phyloP scores from a whole-genome alignment of 1,284 basidiomycete genomes.

The Cryptococcus floricola region DNA sequence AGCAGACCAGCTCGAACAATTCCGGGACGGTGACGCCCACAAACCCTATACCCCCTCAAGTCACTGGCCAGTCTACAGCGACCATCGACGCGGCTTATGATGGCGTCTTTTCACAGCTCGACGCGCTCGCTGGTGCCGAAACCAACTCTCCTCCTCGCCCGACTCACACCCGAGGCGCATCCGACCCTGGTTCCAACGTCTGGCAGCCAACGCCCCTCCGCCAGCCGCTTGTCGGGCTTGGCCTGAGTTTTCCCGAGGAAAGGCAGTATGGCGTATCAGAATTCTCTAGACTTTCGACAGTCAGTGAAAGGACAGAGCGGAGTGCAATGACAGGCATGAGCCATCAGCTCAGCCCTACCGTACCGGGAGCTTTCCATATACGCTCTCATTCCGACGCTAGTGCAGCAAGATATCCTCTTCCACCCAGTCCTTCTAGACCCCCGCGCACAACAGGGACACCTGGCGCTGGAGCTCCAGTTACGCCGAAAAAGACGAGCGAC shows the following conservation, averaged over 20 bases:
- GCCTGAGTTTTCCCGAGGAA: slow-evolving; percentile 1
- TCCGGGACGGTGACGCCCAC: neutral
- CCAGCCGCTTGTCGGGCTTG: slow-evolving; percentile 15
- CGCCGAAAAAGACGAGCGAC: slow-evolving; percentile 33
- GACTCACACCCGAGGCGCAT: neutral
- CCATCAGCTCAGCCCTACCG: slow-evolving; percentile 9
- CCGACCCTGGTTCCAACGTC: neutral
- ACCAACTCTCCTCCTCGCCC: slow-evolving; percentile 1
- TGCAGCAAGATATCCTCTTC: slow-evolving; percentile 30
- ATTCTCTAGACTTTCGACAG: slow-evolving; percentile 21
- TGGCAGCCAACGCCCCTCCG: slow-evolving; percentile 10
- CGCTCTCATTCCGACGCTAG: neutral
- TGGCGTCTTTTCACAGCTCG: slow-evolving; percentile 37
- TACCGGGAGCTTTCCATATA: slow-evolving; percentile 7
- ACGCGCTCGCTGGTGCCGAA: slow-evolving; percentile 25
- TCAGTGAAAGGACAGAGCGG: slow-evolving; percentile 31
- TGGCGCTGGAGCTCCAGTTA: slow-evolving; percentile 6
- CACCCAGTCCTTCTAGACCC: slow-evolving; percentile 21
- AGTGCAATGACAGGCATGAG: slow-evolving; percentile 4
- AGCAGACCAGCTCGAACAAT: neutral
- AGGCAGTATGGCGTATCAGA: slow-evolving; percentile 4
- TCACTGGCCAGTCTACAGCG: slow-evolving; percentile 26
- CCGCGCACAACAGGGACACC: slow-evolving; percentile 6
- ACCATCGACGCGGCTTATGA: slow-evolving; percentile 39
- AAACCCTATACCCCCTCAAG: slow-evolving; percentile 13